phyloP scores from a whole-genome alignment of 2,329 filamentous ascomycete genomes.

The Penicillium crustosum region DNA sequence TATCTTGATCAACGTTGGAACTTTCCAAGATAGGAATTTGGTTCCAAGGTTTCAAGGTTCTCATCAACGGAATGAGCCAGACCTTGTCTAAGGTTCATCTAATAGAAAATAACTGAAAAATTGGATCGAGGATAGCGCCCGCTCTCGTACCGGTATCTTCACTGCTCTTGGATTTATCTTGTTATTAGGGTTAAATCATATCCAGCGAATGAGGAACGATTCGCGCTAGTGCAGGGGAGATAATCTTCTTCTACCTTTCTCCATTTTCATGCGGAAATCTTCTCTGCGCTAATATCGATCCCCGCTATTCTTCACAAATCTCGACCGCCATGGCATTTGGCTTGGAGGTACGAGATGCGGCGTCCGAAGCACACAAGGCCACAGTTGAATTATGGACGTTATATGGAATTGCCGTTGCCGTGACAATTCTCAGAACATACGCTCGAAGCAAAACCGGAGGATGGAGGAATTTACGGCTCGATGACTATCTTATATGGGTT shows the following conservation, averaged over 20 bases:
- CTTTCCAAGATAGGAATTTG: too few species aligned
- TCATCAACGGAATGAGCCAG: not conserved
- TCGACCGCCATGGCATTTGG: not conserved
- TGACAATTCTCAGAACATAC: constrained; percentile 44
- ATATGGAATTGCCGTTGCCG: constrained; percentile 26
- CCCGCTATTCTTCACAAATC: not conserved
- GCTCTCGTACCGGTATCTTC: too few species aligned
- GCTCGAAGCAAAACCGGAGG: constrained; percentile 21
- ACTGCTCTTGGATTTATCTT: too few species aligned
- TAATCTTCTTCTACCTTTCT: not conserved
- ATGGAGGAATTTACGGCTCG: constrained; percentile 39
- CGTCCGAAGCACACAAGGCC: constrained; percentile 14
- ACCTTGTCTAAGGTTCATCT: not conserved
- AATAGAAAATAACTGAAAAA: too few species aligned
- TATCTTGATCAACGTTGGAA: too few species aligned
- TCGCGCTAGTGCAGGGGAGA: not conserved
- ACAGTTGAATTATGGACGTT: constrained; percentile 28
- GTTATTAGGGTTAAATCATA: too few species aligned
- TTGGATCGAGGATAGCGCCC: too few species aligned
- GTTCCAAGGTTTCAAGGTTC: too few species aligned
- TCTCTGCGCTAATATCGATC: not conserved
- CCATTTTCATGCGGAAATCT: not conserved
- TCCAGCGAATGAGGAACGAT: too few species aligned
- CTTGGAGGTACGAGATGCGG: constrained; percentile 15
- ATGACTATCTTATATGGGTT: constrained; percentile 56